Percentiles rank a stretch among this genome's conserved stretches.
Evolutionary conservation across 164 flowering plant genomes (phyloP).

Genomic region (Saururus chinensis): DNA sequence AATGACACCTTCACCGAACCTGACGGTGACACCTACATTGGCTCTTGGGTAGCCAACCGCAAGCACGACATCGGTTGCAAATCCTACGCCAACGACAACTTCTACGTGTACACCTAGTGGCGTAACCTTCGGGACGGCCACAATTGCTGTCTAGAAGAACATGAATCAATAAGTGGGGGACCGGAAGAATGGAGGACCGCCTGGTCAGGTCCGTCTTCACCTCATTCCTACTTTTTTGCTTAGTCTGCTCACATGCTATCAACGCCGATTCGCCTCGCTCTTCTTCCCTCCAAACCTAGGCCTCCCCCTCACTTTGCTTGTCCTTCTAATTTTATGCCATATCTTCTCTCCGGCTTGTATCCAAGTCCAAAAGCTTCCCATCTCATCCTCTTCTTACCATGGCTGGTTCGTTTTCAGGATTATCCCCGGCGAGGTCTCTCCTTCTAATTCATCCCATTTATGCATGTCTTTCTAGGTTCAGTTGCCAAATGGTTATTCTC

Average conservation of each 20-base stretch:
- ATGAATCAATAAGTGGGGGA: constrained; percentile 32
- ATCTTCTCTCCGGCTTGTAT: too few species aligned
- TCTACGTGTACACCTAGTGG: constrained; percentile 11
- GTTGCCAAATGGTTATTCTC: neutral
- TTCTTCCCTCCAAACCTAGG: too few species aligned
- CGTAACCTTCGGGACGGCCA: constrained; percentile 13
- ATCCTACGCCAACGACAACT: constrained; percentile 14
- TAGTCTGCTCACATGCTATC: too few species aligned
- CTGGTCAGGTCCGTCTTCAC: too few species aligned
- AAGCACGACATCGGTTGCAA: constrained; percentile 14
- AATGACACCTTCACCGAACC: constrained; percentile 14
- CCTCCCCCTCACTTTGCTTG: too few species aligned
- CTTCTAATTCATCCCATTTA: too few species aligned
- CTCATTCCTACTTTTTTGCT: too few species aligned
- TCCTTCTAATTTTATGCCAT: too few species aligned
- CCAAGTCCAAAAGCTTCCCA: too few species aligned
- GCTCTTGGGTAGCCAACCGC: constrained; percentile 13
- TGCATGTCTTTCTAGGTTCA: neutral
- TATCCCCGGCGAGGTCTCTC: neutral
- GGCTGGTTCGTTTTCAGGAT: too few species aligned
- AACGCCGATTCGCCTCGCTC: too few species aligned
- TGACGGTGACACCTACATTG: constrained; percentile 14
- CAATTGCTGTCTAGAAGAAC: constrained; percentile 25
- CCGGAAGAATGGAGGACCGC: constrained; percentile 29
- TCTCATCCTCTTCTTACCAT: too few species aligned